phyloP scores from a whole-genome alignment of 2,329 filamentous ascomycete species.

The Hypoxylon sp. region DNA sequence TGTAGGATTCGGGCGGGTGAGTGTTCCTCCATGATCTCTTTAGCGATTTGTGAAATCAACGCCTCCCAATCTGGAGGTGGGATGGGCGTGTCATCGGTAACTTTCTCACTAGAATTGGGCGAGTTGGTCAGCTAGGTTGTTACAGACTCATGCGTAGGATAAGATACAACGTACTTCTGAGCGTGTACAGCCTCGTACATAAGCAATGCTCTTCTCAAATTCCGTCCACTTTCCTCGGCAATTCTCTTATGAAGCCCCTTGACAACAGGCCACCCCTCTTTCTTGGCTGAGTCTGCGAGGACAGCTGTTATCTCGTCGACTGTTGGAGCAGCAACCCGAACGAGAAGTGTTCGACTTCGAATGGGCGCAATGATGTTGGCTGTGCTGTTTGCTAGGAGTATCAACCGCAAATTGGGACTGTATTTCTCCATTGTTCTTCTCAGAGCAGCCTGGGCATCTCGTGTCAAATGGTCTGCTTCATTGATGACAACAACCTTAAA shows the following conservation, averaged over 20 bases:
- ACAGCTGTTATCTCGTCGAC: constrained; percentile 87
- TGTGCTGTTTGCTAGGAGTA: constrained; percentile 94
- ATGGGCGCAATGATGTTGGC: constrained; percentile 99
- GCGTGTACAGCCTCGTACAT: constrained; percentile 99
- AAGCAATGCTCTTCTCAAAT: constrained; percentile 88
- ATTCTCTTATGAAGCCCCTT: constrained; percentile 85
- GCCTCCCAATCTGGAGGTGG: constrained; percentile 98
- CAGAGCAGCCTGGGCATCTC: constrained; percentile 95
- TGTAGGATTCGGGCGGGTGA: constrained; percentile 90
- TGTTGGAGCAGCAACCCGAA: constrained; percentile 90
- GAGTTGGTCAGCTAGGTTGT: constrained; percentile 16
- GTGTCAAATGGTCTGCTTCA: constrained; percentile 92
- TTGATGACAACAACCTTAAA: constrained; percentile 99
- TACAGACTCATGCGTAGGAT: not conserved
- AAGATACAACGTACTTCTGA: constrained; percentile 79
- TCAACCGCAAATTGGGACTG: constrained; percentile 92
- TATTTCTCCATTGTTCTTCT: constrained; percentile 99
- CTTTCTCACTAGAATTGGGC: constrained; percentile 78
- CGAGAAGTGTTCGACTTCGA: constrained; percentile 88
- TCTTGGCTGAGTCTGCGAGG: constrained; percentile 78
- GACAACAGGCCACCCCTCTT: constrained; percentile 85
- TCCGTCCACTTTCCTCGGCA: constrained; percentile 90
- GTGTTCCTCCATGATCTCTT: constrained; percentile 93
- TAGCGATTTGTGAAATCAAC: constrained; percentile 88
- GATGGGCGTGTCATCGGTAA: constrained; percentile 88